Conservation (phyloP, 2,329 filamentous ascomycete genomes). For the Pyrenophora seminiperda region DNA sequence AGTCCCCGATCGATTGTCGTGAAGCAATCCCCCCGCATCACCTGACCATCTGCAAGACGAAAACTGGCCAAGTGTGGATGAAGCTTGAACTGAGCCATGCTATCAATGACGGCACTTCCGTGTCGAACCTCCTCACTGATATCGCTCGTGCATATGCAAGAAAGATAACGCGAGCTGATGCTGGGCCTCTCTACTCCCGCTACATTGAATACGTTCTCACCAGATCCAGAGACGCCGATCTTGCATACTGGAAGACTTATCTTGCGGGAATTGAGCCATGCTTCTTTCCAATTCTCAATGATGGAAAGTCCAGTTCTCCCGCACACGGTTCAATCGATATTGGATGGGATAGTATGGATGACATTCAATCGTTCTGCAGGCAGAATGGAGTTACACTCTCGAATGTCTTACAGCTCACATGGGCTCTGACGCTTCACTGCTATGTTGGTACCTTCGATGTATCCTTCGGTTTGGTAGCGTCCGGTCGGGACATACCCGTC, state of each 20-base stretch:
- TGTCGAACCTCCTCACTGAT: slow-evolving; percentile 56
- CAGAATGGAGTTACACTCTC: slow-evolving; percentile 54
- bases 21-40: slow-evolving; percentile 51
- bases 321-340: slow-evolving; percentile 48
- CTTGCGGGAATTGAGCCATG: slow-evolving; percentile 54
- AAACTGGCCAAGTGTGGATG: slow-evolving; percentile 47
- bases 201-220: slow-evolving; percentile 45
- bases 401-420: slow-evolving; percentile 58
- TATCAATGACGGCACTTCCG: slow-evolving; percentile 57
- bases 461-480: slow-evolving; percentile 61
- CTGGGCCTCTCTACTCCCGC: slow-evolving; percentile 46
- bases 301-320: slow-evolving; percentile 42
- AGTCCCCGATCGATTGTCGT: slow-evolving; percentile 34
- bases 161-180: slow-evolving; percentile 44
- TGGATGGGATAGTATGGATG: slow-evolving; percentile 38
- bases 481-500: slow-evolving; percentile 59
- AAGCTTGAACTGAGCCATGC: slow-evolving; percentile 59
- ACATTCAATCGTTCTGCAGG: slow-evolving; percentile 46
- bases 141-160: slow-evolving; percentile 54
- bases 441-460: slow-evolving; percentile 57
- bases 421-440: slow-evolving; percentile 57
- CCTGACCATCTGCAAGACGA: slow-evolving; percentile 53
- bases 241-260: slow-evolving; percentile 54
- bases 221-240: slow-evolving; percentile 37
- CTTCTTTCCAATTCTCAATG: slow-evolving; percentile 51